Evolutionary conservation across 2,329 filamentous ascomycete species (phyloP).

Genomic region (Pseudogymnoascus sp.): DNA sequence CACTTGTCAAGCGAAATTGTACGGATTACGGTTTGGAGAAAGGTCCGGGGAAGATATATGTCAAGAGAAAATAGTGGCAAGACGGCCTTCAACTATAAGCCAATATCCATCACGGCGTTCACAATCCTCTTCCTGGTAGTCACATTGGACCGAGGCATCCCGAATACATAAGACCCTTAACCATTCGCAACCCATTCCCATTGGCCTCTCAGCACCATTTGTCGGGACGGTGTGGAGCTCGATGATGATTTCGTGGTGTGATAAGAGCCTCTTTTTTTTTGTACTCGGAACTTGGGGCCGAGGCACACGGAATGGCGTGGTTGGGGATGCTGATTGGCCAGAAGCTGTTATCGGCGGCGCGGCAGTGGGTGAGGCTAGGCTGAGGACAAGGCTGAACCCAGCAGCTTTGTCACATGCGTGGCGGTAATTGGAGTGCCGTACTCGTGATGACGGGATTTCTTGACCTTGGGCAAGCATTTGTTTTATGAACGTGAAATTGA

Average conservation of each 20-base stretch:
- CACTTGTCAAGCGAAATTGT: neutral
- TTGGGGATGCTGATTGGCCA: neutral
- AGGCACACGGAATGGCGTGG: neutral
- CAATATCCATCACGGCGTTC: constrained; percentile 5
- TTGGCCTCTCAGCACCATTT: neutral
- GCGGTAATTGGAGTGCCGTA: neutral
- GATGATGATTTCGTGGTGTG: constrained; percentile 3
- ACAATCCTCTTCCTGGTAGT: neutral
- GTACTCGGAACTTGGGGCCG: neutral
- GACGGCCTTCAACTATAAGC: neutral
- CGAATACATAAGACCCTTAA: neutral
- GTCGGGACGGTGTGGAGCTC: constrained; percentile 1
- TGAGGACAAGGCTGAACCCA: neutral
- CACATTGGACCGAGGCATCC: neutral
- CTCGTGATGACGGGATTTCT: neutral
- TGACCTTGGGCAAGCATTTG: neutral
- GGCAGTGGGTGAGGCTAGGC: neutral
- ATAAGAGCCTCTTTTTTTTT: constrained; percentile 7
- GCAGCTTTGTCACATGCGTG: neutral
- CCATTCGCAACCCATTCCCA: neutral
- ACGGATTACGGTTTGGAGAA: constrained; percentile 4
- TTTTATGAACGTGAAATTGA: neutral
- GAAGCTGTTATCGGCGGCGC: neutral
- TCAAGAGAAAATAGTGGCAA: neutral
- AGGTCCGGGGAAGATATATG: constrained; percentile 4